Evolutionary conservation across 768 basidiomycete species (phyloP), one percentile per base, ranked within the genome.

Genomic region (Tricholoma hemisulphureum): DNA sequence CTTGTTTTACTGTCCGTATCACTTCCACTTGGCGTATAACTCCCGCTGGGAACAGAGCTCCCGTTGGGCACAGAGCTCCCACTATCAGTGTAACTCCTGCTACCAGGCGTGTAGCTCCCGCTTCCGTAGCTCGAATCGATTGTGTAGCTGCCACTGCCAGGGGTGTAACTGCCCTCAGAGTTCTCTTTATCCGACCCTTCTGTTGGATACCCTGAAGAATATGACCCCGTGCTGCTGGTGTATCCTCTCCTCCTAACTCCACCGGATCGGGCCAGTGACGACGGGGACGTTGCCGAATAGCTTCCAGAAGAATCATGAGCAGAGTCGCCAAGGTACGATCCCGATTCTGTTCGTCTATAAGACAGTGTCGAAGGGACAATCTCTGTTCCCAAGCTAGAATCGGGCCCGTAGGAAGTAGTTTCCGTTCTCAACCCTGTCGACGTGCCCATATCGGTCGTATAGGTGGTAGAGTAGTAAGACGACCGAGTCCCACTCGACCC

Each of bases 101-200:
- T 69, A 2, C 24, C 37, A 26, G 56, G 32, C 5, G 59, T 56
- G 37, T 60, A 60, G 21, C 63, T 63, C 16, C 65, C 62, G 35
- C 60, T 65, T 4, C 55, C 61, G 26, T 53, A 58, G 24, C 54
- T 59, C 4, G 53, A 54, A n/a, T 54, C 64, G 16, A 66, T 59
- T 1, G 71, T 72, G 54, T 71, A 73, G 28, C 71, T 71, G 10
- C 72, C 50, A 43, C 68, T 56, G n/a, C 55, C 54, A n/a, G 57
- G 59, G 3, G 63, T 59, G 11, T 62, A 58, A 34, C 61, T 62
- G 24, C 63, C 61, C 34, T 53, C 63, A 5, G 67, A 69, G 61
- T 87, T 85, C 68, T 86, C 87, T 66, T 84, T 86, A 59, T 89
- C 85, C 1, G 81, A 83, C 10, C 73, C 73, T n/a, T 74, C 72